Evolutionary conservation across 495 filamentous ascomycete genomes (phyloP).

Genomic region (Glarea lozoyensis): DNA sequence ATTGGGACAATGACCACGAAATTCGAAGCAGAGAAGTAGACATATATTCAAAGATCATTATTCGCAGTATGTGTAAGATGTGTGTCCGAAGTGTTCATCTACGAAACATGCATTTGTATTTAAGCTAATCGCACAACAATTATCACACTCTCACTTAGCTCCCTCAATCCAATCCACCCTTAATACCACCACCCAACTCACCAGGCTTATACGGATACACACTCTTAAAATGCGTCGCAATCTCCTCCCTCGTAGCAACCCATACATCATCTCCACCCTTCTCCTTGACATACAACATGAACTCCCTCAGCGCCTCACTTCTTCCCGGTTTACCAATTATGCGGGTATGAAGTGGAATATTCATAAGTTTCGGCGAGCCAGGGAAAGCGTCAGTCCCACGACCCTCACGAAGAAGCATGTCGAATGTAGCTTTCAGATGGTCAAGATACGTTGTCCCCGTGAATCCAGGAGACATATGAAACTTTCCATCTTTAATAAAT

Average conservation of each 20-base stretch:
- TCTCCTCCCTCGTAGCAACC: slow-evolving; percentile 15
- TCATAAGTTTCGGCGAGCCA: slow-evolving; percentile 12
- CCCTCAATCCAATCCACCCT: slow-evolving; percentile 1
- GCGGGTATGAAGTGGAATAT: slow-evolving; percentile 5
- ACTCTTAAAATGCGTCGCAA: slow-evolving; percentile 11
- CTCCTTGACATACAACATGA: slow-evolving; percentile 12
- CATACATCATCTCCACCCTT: slow-evolving; percentile 12
- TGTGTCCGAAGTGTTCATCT: too few relatives aligned
- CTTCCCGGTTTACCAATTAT: slow-evolving; percentile 11
- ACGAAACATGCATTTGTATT: too few relatives aligned
- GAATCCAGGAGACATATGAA: slow-evolving; percentile 12
- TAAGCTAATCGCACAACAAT: too few relatives aligned
- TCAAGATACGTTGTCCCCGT: slow-evolving; percentile 2
- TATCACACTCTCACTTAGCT: too few relatives aligned
- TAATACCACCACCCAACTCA: slow-evolving; percentile 3
- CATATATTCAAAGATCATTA: too few relatives aligned
- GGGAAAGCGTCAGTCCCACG: too few relatives aligned
- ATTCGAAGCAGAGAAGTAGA: slow-evolving; percentile 33
- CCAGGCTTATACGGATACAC: slow-evolving; percentile 13
- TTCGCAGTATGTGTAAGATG: too few relatives aligned
- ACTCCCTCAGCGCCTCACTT: slow-evolving; percentile 8
- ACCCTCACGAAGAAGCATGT: slow-evolving; percentile 13
- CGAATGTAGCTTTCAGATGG: slow-evolving; percentile 13
- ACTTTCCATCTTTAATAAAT: slow-evolving; percentile 17
- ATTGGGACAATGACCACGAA: slow-evolving; percentile 36